Percentiles rank a stretch among this genome's conserved stretches.
Evolutionary conservation across 1,284 basidiomycete species (phyloP).

Genomic region (Volvariella volvacea): DNA sequence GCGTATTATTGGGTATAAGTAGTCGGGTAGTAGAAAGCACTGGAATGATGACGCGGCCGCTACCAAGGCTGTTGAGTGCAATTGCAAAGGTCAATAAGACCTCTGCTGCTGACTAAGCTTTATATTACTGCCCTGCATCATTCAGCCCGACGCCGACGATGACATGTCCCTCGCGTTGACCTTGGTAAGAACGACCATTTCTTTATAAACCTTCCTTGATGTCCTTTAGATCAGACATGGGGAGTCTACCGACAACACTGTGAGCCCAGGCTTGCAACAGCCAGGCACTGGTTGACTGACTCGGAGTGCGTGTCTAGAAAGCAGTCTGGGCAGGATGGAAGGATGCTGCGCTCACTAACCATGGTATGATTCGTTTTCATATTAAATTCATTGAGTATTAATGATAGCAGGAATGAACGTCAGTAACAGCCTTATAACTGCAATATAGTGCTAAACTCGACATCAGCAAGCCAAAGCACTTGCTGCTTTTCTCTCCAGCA

Average conservation of each 20-base stretch:
- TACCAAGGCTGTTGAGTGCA: neutral
- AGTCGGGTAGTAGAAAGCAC: neutral
- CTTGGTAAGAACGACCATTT: conserved; percentile 20
- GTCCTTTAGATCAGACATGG: conserved; percentile 63
- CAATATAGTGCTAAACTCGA: neutral
- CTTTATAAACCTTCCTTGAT: neutral
- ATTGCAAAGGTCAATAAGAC: no score
- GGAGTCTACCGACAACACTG: conserved; percentile 69
- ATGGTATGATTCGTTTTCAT: conserved; percentile 49
- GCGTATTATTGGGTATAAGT: neutral
- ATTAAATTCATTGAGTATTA: neutral
- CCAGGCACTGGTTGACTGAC: neutral
- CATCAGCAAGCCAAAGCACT: conserved; percentile 78
- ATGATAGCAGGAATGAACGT: conserved; percentile 55
- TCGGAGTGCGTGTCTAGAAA: neutral
- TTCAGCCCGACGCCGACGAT: neutral
- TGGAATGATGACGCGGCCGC: conserved; percentile 7
- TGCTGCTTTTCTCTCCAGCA: conserved; percentile 54
- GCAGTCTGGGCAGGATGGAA: conserved; percentile 77
- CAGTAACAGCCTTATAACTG: conserved; percentile 16
- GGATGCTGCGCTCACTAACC: conserved; percentile 77
- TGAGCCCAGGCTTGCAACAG: conserved; percentile 22
- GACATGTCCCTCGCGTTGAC: conserved; percentile 17
- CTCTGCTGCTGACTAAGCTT: no score
- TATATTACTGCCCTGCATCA: no score